Conservation (phyloP, 305 asterid genomes). For the Fraxinus angustifolia region DNA sequence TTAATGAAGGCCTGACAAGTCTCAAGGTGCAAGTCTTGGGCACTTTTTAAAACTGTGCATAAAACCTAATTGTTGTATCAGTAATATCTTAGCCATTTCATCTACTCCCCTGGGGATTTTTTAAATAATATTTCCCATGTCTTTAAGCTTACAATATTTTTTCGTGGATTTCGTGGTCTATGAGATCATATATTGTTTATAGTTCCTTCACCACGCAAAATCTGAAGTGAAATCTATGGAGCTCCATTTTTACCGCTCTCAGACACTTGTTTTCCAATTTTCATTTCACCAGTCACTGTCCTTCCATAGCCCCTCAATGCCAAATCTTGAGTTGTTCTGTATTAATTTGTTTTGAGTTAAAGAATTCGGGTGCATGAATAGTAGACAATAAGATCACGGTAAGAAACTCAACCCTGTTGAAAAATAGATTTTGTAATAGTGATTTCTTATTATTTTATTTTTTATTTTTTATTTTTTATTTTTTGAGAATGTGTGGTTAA, state of each 20-base stretch:
- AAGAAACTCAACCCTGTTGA: background rate
- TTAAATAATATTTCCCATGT: background rate
- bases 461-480: too few species aligned
- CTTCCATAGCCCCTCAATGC: background rate
- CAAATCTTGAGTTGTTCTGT: background rate
- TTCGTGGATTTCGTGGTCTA: conserved; percentile 1
- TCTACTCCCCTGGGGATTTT: background rate
- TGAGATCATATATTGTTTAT: background rate
- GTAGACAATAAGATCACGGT: background rate
- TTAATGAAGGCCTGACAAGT: background rate
- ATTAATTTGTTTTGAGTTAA: background rate
- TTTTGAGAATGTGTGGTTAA: background rate
- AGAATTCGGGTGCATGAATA: background rate
- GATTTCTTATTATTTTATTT: too few species aligned
- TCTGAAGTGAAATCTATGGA: background rate
- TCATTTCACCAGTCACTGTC: background rate
- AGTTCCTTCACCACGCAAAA: background rate
- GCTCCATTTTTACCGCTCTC: background rate
- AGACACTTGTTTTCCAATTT: background rate
- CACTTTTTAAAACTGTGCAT: background rate
- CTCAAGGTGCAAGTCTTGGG: background rate
- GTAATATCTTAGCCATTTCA: background rate
- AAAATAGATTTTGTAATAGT: too few species aligned
- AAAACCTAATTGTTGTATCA: background rate
- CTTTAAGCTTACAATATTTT: background rate